A percentile compares a stretch with the other conserved stretches of the same genome.
phyloP scores from a whole-genome alignment of 306 rosid species.

The Cyclanthera cordifolia region DNA sequence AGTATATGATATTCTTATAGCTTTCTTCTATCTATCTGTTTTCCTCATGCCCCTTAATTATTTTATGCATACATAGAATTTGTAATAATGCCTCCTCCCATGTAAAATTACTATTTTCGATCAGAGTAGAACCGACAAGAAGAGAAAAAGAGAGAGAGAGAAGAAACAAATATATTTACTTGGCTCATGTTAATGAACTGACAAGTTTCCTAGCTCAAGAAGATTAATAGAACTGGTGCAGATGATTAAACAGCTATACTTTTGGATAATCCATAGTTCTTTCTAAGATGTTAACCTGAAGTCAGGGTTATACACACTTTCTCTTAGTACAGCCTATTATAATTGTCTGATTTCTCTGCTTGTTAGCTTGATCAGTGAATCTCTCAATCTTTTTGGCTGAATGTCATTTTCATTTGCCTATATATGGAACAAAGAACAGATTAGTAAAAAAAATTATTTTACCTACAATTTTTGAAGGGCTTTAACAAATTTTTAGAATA shows the following conservation, averaged over 20 bases:
- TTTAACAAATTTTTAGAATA: not conserved
- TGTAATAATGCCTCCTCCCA: not conserved
- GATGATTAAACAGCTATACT: not conserved
- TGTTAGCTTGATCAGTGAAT: conserved; percentile 29
- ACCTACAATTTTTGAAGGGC: not conserved
- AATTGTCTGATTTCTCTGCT: conserved; percentile 6
- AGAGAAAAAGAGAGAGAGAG: not conserved
- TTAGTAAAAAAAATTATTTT: not conserved
- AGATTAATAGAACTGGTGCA: not conserved
- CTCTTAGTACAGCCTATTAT: not conserved
- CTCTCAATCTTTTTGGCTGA: conserved; percentile 32
- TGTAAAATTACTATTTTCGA: not conserved
- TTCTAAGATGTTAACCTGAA: not conserved
- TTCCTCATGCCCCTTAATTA: not conserved
- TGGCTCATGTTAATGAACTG: conserved; percentile 1
- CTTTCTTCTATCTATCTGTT: not conserved
- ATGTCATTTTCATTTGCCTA: conserved; percentile 42
- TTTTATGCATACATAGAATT: not conserved
- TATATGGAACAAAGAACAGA: conserved; percentile 7
- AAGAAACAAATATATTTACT: not conserved
- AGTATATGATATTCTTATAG: not conserved
- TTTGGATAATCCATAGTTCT: not conserved
- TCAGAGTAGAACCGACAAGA: not conserved
- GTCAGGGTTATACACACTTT: conserved; percentile 13
- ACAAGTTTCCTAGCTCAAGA: not conserved